These are phyloP conservation scores for Monosporascus sp. DNA, from an alignment of 2,329 filamentous ascomycete species.

Conservation along the genomic window DNA sequence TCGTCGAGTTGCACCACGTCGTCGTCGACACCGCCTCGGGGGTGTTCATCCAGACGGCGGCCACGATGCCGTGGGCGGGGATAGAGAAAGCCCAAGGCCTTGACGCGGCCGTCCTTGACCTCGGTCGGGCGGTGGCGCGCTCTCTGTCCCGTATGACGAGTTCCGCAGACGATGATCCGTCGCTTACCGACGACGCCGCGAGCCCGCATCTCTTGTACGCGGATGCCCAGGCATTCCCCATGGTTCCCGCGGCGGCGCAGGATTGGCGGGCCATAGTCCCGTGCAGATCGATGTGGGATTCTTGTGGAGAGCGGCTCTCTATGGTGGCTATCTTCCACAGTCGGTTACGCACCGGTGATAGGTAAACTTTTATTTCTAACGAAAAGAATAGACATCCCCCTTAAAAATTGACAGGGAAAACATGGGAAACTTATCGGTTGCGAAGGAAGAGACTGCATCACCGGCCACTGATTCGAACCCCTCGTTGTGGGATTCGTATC, in stretches of 20 bases:
- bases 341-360: neutral
- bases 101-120: slow-evolving; percentile 1
- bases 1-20: slow-evolving; percentile 18
- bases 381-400: too few relatives aligned
- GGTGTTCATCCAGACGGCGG: slow-evolving; percentile 20
- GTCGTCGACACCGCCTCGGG: slow-evolving; percentile 13
- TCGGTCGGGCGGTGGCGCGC: neutral
- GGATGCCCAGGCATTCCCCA: neutral
- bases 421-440: too few relatives aligned
- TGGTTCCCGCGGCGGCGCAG: neutral
- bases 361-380: too few relatives aligned
- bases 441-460: too few relatives aligned
- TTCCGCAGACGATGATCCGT: neutral
- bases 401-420: too few relatives aligned
- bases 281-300: neutral
- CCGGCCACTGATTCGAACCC: too few relatives aligned
- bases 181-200: neutral
- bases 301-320: neutral
- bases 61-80: slow-evolving; percentile 3
- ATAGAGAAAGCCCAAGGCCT: neutral
- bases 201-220: slow-evolving; percentile 1
- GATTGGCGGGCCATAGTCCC: neutral
- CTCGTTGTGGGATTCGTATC: too few relatives aligned
- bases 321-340: neutral
- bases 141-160: neutral